Base-by-base conservation (phyloP, 768 basidiomycete genomes). In the Terana coerulea region DNA sequence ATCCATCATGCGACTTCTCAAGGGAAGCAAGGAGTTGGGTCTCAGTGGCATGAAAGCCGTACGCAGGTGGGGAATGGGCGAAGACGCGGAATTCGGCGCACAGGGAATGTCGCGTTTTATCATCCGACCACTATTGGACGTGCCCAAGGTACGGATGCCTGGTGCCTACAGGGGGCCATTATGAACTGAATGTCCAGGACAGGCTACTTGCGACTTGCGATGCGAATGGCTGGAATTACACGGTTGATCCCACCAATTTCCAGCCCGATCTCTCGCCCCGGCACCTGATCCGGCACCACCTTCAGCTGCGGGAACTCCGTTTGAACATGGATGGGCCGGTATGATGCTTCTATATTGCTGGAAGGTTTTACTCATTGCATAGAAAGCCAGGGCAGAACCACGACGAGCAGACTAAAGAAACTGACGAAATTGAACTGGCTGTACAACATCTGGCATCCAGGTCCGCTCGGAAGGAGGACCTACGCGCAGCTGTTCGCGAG, bases 61-160 rank as follows among this genome's bases (percentile, higher is more conserved):
- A 41, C 76, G 91, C 10, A 75, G 88, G 39, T 90, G 83, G 82
- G 91, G 91, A 1, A 93, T 93, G 91, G 87, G 88, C 5, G 59
- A 57, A 1, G 11, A 22, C 12, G 2, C 3, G 15, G 60, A 63
- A 1, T 35, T 3, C 48, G 85, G 83, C 2, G 50, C 69, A 8
- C 71, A 69, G 30, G 88, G 88, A 5, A 79, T 92, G 78, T 63
- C 68, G 31, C 72, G 69, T 28, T 93, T 86, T 83, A 75, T 91
- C 14, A 56, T 89, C 1, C 79, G 91, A 3, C 91, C 91, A 11
- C 65, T 93, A 37, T 64, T 93, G 21, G 67, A 72, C 12, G 74
- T 91, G 34, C 64, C 74, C 44, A 93, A 93, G 78, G 91, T 90
- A 44, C n/a, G 56, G 60, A 55, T 17, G 11, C 10, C 15, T 34